Evolutionary conservation across 495 filamentous ascomycete species (phyloP), one percentile per base, ranked within the genome.

Genomic region (Penicillium silybi): DNA sequence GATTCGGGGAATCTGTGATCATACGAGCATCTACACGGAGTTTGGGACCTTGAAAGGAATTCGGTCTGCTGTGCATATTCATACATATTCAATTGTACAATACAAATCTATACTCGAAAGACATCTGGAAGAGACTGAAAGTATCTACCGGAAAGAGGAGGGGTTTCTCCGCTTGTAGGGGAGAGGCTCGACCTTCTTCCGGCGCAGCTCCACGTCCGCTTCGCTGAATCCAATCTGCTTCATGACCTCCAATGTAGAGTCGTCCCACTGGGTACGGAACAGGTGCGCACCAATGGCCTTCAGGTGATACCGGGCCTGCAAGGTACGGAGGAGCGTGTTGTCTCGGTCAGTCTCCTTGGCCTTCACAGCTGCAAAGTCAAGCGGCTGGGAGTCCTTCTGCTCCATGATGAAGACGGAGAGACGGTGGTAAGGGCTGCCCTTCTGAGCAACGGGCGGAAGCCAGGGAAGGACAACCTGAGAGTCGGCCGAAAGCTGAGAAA

Each of bases 261-360:
- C 87, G 66, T 99, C 93, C 90, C 91, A 99, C 53, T 85, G 68
- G 56, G 80, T 85, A 53, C 93, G 84, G 83, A 96, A 99, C 60
- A 99, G 71, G 65, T 80, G 84, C 29, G 88, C 85, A 46, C 93
- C 93, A 34, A 96, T 85, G 6, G 91, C 78, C 49, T 78, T 78
- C 38, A 96, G 73, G 32, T 70, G 65, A 63, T 86, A 80, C 56
- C 82, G 84, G 60, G 83, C 77, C 56, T 83, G 79, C 61, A 95
- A 86, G 39, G 78, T 77, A 57, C 89, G 82, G 52, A 95, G 68
- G 53, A 75, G 84, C 65, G 90, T 92, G 16, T 76, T 78, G 32
- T 91, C 83, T 35, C 90, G 67, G 44, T 71, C 64, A 13, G 63
- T 63, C 50, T 71, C 66, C 56, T 71, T 72, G 50, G 76, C 72